Conservation (phyloP, 106 monocot species). For the Dendrobium nobile region DNA sequence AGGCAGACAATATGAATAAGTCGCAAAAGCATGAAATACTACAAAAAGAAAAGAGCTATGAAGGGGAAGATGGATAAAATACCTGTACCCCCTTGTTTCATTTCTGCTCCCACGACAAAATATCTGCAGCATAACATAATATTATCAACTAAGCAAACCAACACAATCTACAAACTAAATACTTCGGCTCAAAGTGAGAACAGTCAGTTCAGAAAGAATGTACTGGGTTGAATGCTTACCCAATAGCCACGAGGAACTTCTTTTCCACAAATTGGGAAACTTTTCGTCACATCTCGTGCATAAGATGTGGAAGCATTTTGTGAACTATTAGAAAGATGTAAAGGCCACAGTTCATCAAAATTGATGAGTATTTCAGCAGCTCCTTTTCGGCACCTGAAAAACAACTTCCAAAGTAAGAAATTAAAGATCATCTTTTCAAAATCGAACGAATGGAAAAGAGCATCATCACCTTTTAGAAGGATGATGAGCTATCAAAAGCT, state of each 20-base stretch:
- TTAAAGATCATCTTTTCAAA: background rate
- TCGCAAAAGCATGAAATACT: background rate
- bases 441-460: constrained; percentile 1
- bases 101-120: constrained; percentile 95
- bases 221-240: constrained; percentile 28
- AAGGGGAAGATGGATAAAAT: background rate
- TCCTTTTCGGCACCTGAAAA: constrained; percentile 79
- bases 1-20: background rate
- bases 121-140: constrained; percentile 47
- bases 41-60: background rate
- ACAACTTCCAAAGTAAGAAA: constrained; percentile 11
- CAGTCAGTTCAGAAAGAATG: background rate
- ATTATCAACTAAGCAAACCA: background rate
- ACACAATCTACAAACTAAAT: background rate
- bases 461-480: constrained; percentile 75
- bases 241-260: constrained; percentile 97
- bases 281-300: constrained; percentile 23
- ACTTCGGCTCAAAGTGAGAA: background rate
- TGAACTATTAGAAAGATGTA: constrained; percentile 22
- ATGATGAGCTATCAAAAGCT: constrained; percentile 90
- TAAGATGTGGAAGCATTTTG: constrained; percentile 15
- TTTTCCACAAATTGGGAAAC: constrained; percentile 68
- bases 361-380: constrained; percentile 78
- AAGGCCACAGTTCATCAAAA: constrained; percentile 83
- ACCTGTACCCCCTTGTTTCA: constrained; percentile 95